Conservation (phyloP, 306 rosid genomes). For the Medicago ruthenica region DNA sequence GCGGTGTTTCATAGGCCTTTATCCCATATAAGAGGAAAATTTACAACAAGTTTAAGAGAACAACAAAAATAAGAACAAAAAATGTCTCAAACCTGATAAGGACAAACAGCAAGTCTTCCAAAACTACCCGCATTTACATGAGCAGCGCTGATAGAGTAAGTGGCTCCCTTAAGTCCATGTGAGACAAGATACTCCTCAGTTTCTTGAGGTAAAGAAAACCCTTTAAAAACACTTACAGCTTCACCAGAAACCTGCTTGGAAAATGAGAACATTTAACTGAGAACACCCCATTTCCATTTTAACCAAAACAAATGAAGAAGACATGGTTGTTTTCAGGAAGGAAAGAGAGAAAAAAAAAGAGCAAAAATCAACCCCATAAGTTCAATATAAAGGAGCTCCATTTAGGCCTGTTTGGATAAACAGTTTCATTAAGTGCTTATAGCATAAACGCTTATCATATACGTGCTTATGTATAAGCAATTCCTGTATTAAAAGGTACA, state of each 20-base stretch:
- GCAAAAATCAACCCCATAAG: slow-evolving; percentile 9
- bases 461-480: too few relatives aligned
- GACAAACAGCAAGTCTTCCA: slow-evolving; percentile 69
- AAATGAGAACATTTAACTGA: slow-evolving; percentile 2
- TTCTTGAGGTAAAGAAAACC: slow-evolving; percentile 65
- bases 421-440: not conserved
- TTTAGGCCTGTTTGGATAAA: not conserved
- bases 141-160: slow-evolving; percentile 66
- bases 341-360: not conserved
- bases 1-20: not conserved
- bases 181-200: slow-evolving; percentile 69
- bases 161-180: slow-evolving; percentile 69
- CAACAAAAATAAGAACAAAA: not conserved
- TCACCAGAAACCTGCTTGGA: slow-evolving; percentile 59
- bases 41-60: not conserved
- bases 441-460: not conserved
- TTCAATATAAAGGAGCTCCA: not conserved
- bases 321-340: not conserved
- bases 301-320: slow-evolving; percentile 2
- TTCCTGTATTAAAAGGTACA: too few relatives aligned
- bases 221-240: slow-evolving; percentile 65
- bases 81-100: slow-evolving; percentile 63
- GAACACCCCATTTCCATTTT: slow-evolving; percentile 16
- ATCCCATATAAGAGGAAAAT: not conserved
- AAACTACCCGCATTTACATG: slow-evolving; percentile 60